Evolutionary conservation across 257 asterid genomes (phyloP).

Genomic region (Jasminum sambac): DNA sequence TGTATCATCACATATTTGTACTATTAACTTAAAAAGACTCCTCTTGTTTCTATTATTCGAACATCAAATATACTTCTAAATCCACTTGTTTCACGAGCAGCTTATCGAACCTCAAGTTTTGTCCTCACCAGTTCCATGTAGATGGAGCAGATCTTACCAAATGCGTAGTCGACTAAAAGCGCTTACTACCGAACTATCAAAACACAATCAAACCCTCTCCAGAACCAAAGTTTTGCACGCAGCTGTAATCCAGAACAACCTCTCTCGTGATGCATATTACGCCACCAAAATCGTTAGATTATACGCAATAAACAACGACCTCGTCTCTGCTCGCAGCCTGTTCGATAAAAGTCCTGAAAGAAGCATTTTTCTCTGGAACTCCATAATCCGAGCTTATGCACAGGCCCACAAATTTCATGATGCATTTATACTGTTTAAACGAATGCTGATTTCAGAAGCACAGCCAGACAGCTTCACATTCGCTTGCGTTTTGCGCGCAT

Average conservation of each 20-base stretch:
- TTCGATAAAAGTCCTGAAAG: constrained; percentile 64
- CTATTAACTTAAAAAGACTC: too few species aligned
- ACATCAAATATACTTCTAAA: too few species aligned
- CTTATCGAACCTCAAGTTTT: not conserved
- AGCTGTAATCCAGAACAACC: constrained; percentile 38
- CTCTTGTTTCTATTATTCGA: too few species aligned
- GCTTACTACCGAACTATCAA: constrained; percentile 48
- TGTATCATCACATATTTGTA: too few species aligned
- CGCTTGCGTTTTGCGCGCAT: constrained; percentile 68
- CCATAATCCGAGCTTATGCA: constrained; percentile 79
- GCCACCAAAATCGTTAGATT: constrained; percentile 60
- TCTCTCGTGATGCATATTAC: constrained; percentile 63
- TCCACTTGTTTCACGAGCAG: not conserved
- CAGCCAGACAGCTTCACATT: constrained; percentile 72
- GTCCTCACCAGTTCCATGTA: not conserved
- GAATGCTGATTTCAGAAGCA: constrained; percentile 47
- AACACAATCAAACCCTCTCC: constrained; percentile 44
- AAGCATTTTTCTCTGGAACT: constrained; percentile 76
- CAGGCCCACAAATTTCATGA: constrained; percentile 39
- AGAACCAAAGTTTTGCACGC: constrained; percentile 59
- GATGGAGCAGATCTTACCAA: not conserved
- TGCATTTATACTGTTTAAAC: constrained; percentile 57
- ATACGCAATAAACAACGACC: constrained; percentile 59
- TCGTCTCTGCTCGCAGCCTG: constrained; percentile 63
- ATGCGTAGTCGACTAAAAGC: constrained; percentile 42